These are phyloP conservation scores for Epithemia pelagica DNA, from an alignment of 108 stramenopile genomes.

Conservation along the genomic window DNA sequence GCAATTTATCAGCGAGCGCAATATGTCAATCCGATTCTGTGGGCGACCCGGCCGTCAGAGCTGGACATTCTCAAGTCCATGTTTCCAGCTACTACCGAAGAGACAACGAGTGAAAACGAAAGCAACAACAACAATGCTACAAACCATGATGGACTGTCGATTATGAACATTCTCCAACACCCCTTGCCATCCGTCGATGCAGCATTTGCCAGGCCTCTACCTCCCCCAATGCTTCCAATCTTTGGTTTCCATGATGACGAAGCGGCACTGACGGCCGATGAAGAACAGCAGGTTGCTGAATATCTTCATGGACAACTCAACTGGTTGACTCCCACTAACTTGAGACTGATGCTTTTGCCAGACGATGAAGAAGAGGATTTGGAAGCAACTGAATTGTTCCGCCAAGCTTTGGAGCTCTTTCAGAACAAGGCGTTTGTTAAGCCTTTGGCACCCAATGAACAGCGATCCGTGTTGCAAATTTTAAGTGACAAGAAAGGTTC, in stretches of 20 bases:
- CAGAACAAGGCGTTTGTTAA: slow-evolving; percentile 50
- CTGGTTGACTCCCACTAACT: slow-evolving; percentile 69
- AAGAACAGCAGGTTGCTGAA: slow-evolving; percentile 35
- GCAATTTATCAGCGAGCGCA: slow-evolving; percentile 17
- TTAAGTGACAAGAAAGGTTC: slow-evolving; percentile 21
- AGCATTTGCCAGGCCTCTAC: slow-evolving; percentile 44
- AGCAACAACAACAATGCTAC: not conserved
- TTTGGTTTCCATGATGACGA: slow-evolving; percentile 26
- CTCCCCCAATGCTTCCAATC: slow-evolving; percentile 34
- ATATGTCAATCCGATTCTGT: slow-evolving; percentile 29
- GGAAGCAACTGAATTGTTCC: slow-evolving; percentile 30
- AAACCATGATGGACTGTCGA: not conserved
- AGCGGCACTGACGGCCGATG: slow-evolving; percentile 20
- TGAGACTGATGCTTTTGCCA: slow-evolving; percentile 49
- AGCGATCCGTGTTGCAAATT: slow-evolving; percentile 55
- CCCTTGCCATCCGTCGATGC: slow-evolving; percentile 20
- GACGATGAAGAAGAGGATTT: slow-evolving; percentile 19
- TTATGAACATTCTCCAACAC: not conserved
- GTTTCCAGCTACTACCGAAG: not conserved
- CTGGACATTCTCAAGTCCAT: slow-evolving; percentile 1
- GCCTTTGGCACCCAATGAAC: slow-evolving; percentile 54
- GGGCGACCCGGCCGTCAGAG: slow-evolving; percentile 24
- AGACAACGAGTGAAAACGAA: not conserved
- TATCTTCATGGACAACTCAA: slow-evolving; percentile 61
- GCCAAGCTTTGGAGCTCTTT: slow-evolving; percentile 44